A percentile compares a stretch with the other conserved stretches of the same genome.
Evolutionary conservation across 805 yeast genomes (phyloP).

Genomic region (Yamadazyma akitaensis): DNA sequence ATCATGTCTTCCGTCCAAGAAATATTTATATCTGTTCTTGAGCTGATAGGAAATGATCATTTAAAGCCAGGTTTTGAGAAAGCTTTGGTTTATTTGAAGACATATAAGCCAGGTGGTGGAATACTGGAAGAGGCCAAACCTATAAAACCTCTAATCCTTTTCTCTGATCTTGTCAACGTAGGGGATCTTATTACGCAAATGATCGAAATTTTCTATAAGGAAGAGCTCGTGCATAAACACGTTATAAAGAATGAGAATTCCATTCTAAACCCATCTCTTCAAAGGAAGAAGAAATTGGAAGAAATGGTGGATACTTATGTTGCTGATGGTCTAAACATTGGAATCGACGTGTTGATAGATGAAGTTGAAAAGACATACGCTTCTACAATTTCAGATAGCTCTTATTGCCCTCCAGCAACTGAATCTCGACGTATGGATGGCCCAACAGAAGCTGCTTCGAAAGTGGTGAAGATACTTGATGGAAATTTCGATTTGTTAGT

Average conservation of each 20-base stretch:
- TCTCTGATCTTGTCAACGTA: constrained; percentile 86
- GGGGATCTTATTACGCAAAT: constrained; percentile 92
- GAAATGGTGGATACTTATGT: constrained; percentile 79
- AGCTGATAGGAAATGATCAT: constrained; percentile 66
- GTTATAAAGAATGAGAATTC: constrained; percentile 71
- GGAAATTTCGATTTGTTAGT: constrained; percentile 70
- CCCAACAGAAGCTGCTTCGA: constrained; percentile 60
- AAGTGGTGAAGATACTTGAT: constrained; percentile 58
- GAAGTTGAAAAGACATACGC: constrained; percentile 62
- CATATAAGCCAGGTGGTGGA: constrained; percentile 59
- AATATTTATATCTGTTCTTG: constrained; percentile 66
- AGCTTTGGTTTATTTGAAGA: constrained; percentile 66
- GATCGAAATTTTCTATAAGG: constrained; percentile 86
- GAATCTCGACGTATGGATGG: constrained; percentile 21
- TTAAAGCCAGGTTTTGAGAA: constrained; percentile 80
- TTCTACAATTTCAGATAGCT: constrained; percentile 43
- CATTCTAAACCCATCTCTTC: constrained; percentile 72
- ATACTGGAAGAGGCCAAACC: constrained; percentile 24
- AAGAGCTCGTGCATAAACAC: constrained; percentile 60
- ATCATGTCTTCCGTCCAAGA: constrained; percentile 45
- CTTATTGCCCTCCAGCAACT: constrained; percentile 41
- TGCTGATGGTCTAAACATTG: constrained; percentile 90
- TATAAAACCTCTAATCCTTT: constrained; percentile 82
- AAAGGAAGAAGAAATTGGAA: constrained; percentile 78
- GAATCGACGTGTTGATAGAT: constrained; percentile 81